Conservation (phyloP, 495 filamentous ascomycete species). For the Pseudoneurospora amorphoporcata region DNA sequence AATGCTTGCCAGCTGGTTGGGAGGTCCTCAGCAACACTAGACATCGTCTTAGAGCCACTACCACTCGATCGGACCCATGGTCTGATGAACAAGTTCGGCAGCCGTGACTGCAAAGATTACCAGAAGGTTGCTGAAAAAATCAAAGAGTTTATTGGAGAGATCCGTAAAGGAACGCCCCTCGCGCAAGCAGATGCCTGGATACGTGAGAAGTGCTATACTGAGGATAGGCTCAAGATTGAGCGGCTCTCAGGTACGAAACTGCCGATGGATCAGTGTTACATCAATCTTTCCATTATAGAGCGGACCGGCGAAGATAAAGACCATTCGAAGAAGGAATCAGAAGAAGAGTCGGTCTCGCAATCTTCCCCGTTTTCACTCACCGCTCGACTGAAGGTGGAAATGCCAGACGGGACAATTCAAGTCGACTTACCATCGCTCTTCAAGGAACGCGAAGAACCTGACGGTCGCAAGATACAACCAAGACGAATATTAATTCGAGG, state of each 20-base stretch:
- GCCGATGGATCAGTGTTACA: conserved; percentile 27
- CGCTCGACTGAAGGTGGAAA: conserved; percentile 17
- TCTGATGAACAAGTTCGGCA: conserved; percentile 19
- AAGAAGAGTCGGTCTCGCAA: conserved; percentile 1
- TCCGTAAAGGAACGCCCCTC: conserved; percentile 9
- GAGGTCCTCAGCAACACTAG: conserved; percentile 9
- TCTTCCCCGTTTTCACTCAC: conserved; percentile 20
- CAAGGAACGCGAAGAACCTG: conserved; percentile 8
- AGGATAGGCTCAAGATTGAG: conserved; percentile 20
- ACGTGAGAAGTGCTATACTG: conserved; percentile 9
- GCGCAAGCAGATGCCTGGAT: conserved; percentile 6
- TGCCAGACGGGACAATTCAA: conserved; percentile 9
- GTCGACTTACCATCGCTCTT: conserved; percentile 21
- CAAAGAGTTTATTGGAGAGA: conserved; percentile 8
- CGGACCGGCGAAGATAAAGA: neutral
- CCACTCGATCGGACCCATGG: conserved; percentile 16
- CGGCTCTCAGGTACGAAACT: conserved; percentile 25
- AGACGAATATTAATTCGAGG: conserved; percentile 6
- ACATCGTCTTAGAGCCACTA: conserved; percentile 12
- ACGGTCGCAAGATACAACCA: conserved; percentile 11
- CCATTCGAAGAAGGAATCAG: neutral
- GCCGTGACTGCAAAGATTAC: conserved; percentile 10
- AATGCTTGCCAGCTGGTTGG: conserved; percentile 9
- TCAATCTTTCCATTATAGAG: conserved; percentile 22
- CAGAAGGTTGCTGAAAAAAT: conserved; percentile 12